A percentile compares a stretch with the other conserved stretches of the same genome.
Conservation (phyloP, 1,284 basidiomycete genomes). For the Salmacisia buchloeana region DNA sequence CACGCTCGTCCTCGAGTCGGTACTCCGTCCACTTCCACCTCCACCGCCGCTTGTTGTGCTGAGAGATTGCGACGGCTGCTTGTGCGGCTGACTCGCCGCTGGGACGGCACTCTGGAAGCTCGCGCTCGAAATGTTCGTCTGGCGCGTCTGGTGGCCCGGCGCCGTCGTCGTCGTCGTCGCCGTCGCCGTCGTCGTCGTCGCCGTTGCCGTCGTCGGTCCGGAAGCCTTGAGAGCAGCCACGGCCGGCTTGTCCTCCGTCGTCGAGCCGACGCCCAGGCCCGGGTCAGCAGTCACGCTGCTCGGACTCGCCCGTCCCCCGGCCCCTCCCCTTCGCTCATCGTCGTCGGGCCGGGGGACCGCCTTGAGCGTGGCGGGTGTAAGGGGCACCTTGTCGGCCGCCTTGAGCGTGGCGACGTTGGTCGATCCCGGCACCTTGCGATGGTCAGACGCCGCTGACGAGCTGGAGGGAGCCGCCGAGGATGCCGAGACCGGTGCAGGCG, state of each 20-base stretch:
- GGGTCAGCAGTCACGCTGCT: constrained; percentile 9
- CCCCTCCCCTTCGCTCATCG: no score
- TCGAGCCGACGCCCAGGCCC: not conserved
- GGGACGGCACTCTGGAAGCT: constrained; percentile 27
- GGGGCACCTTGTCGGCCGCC: not conserved
- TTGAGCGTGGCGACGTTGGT: not conserved
- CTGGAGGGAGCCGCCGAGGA: not conserved
- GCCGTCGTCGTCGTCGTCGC: not conserved
- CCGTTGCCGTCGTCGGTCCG: not conserved
- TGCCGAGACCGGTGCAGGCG: not conserved
- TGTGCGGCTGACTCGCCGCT: not conserved
- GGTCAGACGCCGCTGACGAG: not conserved
- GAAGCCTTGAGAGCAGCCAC: not conserved
- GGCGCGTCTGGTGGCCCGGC: not conserved
- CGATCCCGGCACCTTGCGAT: not conserved
- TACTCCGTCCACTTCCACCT: not conserved
- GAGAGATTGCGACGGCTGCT: not conserved
- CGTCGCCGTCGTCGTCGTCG: not conserved
- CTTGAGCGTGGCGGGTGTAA: constrained; percentile 1
- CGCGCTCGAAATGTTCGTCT: constrained; percentile 25
- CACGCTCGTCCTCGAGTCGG: not conserved
- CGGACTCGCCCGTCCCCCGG: not conserved
- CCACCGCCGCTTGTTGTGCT: not conserved
- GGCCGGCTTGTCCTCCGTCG: not conserved
- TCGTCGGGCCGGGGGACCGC: not conserved